These are phyloP conservation scores for Ganoderma meredithae DNA, from an alignment of 1,284 basidiomycete species.

Conservation along the genomic window DNA sequence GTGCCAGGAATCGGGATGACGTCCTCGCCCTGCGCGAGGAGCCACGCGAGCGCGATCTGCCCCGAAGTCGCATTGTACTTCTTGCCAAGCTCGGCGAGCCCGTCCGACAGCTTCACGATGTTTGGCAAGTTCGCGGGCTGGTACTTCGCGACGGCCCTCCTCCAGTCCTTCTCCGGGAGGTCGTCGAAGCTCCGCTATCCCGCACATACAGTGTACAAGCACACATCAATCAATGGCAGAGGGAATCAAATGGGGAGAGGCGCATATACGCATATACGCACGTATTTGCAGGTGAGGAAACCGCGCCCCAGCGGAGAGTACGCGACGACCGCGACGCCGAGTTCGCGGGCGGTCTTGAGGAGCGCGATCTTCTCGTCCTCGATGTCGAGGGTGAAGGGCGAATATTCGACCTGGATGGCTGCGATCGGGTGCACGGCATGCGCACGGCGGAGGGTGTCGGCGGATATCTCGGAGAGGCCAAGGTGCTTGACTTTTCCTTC, in stretches of 20 bases:
- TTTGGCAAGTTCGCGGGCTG: slow-evolving; percentile 52
- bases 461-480: slow-evolving; percentile 53
- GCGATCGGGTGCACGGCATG: slow-evolving; percentile 48
- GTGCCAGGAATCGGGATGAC: slow-evolving; percentile 51
- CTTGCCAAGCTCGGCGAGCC: not conserved
- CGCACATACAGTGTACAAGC: not conserved
- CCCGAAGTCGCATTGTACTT: slow-evolving; percentile 42
- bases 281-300: slow-evolving; percentile 56
- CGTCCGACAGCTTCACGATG: slow-evolving; percentile 42
- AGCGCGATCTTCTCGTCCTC: slow-evolving; percentile 41
- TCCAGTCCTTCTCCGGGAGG: slow-evolving; percentile 57
- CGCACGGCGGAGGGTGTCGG: slow-evolving; percentile 52
- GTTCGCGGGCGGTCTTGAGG: slow-evolving; percentile 41
- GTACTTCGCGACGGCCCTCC: slow-evolving; percentile 42
- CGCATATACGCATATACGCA: slow-evolving; percentile 47
- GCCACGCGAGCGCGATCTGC: slow-evolving; percentile 56
- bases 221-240: not conserved
- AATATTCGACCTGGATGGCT: slow-evolving; percentile 55
- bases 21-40: slow-evolving; percentile 48
- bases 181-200: slow-evolving; percentile 53
- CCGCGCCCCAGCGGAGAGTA: slow-evolving; percentile 54
- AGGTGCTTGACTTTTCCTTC: slow-evolving; percentile 51
- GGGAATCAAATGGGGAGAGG: not conserved
- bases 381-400: slow-evolving; percentile 49
- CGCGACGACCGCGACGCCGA: slow-evolving; percentile 46